These are phyloP conservation scores for Macaranga tanarius DNA, from an alignment of 441 rosid species.

Conservation along the genomic window DNA sequence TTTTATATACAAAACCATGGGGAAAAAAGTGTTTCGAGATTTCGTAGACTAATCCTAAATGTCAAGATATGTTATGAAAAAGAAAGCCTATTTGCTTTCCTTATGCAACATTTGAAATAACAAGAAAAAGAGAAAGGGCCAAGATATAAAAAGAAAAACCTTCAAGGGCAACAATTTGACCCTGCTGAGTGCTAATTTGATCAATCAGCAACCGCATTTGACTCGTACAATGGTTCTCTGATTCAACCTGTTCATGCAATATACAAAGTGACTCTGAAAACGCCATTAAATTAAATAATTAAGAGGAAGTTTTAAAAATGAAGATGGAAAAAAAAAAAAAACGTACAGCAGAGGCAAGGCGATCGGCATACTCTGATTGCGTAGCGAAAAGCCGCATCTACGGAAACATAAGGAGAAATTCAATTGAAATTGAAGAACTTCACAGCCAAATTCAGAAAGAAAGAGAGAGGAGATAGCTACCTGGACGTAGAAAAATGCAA, in stretches of 20 bases:
- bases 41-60: too few species aligned
- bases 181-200: constrained; percentile 81
- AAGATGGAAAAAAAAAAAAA: too few species aligned
- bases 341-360: constrained; percentile 74
- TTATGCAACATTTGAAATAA: too few species aligned
- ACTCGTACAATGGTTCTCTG: constrained; percentile 73
- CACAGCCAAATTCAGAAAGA: neutral
- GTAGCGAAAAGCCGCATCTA: constrained; percentile 86
- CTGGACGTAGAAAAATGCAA: constrained; percentile 82
- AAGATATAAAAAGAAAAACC: constrained; percentile 25
- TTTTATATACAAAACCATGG: too few species aligned
- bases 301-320: too few species aligned
- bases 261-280: neutral
- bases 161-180: constrained; percentile 68
- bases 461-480: constrained; percentile 22
- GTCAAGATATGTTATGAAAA: too few species aligned
- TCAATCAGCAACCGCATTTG: constrained; percentile 75
- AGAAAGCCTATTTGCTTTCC: too few species aligned
- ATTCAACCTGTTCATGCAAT: constrained; percentile 51
- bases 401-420: neutral
- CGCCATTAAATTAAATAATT: too few species aligned
- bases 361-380: constrained; percentile 83
- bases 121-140: too few species aligned
- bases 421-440: neutral
- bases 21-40: too few species aligned